A percentile compares a stretch with the other conserved stretches of the same genome.
Conservation (phyloP, 768 basidiomycete species). For the Lenzites betulinus region DNA sequence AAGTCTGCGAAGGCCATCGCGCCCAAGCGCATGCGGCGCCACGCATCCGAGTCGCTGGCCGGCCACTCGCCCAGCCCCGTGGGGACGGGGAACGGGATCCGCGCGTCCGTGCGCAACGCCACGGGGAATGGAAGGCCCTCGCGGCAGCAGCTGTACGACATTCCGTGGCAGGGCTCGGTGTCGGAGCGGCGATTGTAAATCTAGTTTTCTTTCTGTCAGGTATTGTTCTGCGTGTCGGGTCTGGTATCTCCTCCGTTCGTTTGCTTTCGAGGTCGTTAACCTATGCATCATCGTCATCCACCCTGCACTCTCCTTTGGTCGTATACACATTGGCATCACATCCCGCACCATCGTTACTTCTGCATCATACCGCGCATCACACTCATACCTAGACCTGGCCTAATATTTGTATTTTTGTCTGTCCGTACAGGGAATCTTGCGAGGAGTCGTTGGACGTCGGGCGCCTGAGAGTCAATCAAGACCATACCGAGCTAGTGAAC, state of each 20-base stretch:
- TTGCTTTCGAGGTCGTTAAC: conserved; percentile 20
- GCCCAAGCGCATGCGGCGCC: conserved; percentile 63
- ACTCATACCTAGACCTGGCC: conserved; percentile 19
- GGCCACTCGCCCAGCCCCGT: conserved; percentile 26
- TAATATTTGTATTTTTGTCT: conserved; percentile 20
- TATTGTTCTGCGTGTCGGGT: background rate
- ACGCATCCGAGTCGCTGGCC: conserved; percentile 68
- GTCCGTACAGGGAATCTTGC: background rate
- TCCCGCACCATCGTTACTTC: conserved; percentile 5
- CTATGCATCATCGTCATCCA: conserved; percentile 4
- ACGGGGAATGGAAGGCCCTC: conserved; percentile 42
- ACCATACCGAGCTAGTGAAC: too few relatives aligned
- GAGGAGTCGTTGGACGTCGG: too few relatives aligned
- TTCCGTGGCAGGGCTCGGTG: conserved; percentile 52
- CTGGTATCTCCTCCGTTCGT: conserved; percentile 12
- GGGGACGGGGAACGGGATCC: conserved; percentile 19
- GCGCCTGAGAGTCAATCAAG: too few relatives aligned
- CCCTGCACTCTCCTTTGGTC: conserved; percentile 14
- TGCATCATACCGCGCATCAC: conserved; percentile 20
- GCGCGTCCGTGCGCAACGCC: conserved; percentile 32
- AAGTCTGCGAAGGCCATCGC: conserved; percentile 49
- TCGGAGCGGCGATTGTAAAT: conserved; percentile 20
- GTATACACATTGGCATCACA: background rate
- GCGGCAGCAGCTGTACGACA: conserved; percentile 62
- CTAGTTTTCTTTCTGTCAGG: background rate